A percentile compares a stretch with the other conserved stretches of the same genome.
Conservation (phyloP, 371 early-diverging fungal genomes). For the Haplosporangium sp. region DNA sequence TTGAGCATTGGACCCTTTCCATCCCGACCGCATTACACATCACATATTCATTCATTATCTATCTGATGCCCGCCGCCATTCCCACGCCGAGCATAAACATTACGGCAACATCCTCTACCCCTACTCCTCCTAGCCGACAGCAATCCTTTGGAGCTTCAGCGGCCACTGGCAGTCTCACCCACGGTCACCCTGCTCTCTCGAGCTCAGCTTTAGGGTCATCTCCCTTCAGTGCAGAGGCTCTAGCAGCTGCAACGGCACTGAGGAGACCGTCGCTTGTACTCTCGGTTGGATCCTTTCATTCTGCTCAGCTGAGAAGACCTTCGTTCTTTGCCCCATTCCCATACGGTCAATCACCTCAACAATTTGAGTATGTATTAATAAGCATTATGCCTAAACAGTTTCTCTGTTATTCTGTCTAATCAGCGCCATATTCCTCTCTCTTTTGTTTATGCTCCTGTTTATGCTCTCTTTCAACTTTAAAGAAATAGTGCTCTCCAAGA, state of each 20-base stretch:
- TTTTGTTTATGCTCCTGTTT: slow-evolving; percentile 3
- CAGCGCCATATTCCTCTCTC: background rate
- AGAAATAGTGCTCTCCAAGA: slow-evolving; percentile 29
- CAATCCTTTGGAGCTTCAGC: slow-evolving; percentile 8
- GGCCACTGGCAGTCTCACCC: slow-evolving; percentile 9
- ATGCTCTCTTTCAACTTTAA: slow-evolving; percentile 1
- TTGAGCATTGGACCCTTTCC: too few relatives aligned
- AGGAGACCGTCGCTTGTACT: slow-evolving; percentile 49
- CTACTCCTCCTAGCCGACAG: slow-evolving; percentile 9
- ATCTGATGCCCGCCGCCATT: slow-evolving; percentile 40
- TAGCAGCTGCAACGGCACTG: slow-evolving; percentile 49
- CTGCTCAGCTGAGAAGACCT: slow-evolving; percentile 47
- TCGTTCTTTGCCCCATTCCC: slow-evolving; percentile 54
- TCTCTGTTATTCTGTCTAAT: background rate
- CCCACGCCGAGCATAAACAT: slow-evolving; percentile 54
- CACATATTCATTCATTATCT: background rate
- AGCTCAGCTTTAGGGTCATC: slow-evolving; percentile 34
- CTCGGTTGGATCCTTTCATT: slow-evolving; percentile 52
- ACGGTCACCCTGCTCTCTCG: slow-evolving; percentile 21
- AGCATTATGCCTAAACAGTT: background rate
- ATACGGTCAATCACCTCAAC: slow-evolving; percentile 48
- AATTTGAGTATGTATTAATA: slow-evolving; percentile 41
- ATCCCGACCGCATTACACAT: background rate
- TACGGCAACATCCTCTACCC: slow-evolving; percentile 22
- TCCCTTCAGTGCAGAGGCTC: slow-evolving; percentile 40